phyloP scores from a whole-genome alignment of 2,329 filamentous ascomycete species.

The Botrytis porri region DNA sequence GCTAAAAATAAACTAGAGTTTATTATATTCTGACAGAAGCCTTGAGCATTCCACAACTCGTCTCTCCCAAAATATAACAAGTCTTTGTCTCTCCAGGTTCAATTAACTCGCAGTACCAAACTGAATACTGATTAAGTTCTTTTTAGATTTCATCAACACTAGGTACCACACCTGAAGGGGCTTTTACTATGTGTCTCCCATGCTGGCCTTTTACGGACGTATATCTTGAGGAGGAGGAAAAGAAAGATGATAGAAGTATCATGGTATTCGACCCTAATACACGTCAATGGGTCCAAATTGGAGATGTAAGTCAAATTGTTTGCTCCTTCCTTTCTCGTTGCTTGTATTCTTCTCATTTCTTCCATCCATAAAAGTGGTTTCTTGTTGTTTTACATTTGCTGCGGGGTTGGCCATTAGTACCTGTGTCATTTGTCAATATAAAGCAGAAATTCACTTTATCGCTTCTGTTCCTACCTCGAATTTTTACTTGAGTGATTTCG shows the following conservation, averaged over 20 bases:
- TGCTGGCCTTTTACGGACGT: constrained; percentile 31
- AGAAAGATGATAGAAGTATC: constrained; percentile 22
- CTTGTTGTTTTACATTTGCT: background rate
- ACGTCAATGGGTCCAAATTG: constrained; percentile 24
- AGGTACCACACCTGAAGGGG: background rate
- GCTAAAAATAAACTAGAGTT: no score
- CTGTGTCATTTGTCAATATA: background rate
- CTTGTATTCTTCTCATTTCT: background rate
- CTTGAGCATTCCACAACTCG: no score
- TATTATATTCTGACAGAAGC: background rate
- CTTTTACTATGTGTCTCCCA: constrained; percentile 26
- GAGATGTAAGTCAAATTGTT: constrained; percentile 21
- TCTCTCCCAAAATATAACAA: background rate
- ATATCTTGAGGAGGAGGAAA: constrained; percentile 30
- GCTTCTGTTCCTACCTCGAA: background rate
- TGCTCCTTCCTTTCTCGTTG: background rate
- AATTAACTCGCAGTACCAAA: background rate
- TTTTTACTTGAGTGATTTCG: background rate
- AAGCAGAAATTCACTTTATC: background rate
- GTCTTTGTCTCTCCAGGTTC: background rate
- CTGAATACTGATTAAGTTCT: background rate
- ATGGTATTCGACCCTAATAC: constrained; percentile 27
- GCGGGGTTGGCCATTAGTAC: background rate
- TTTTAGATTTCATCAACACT: background rate
- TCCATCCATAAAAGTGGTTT: background rate